A percentile compares a stretch with the other conserved stretches of the same genome.
Evolutionary conservation across 306 rosid species (phyloP).

Genomic region (Vigna radiata): DNA sequence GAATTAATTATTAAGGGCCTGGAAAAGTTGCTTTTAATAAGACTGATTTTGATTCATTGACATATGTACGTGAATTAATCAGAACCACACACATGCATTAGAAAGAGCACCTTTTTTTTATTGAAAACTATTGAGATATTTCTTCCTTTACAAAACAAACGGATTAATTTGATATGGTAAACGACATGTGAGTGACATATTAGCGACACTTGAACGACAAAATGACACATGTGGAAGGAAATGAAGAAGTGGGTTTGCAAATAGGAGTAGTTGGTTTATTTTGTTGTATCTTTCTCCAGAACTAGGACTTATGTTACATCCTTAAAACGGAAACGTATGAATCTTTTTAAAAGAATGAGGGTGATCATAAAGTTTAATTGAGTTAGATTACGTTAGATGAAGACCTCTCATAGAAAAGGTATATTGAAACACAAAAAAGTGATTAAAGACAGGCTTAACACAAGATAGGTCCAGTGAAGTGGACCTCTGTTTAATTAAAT

Average conservation of each 20-base stretch:
- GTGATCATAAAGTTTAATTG: conserved; percentile 34
- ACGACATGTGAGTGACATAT: conserved; percentile 9
- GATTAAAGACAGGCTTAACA: conserved; percentile 41
- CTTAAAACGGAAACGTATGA: conserved; percentile 27
- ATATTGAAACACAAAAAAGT: conserved; percentile 42
- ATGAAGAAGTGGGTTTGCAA: conserved; percentile 29
- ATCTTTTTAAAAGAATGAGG: conserved; percentile 42
- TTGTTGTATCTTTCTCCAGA: conserved; percentile 29
- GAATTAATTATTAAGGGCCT: not conserved
- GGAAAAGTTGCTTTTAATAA: not conserved
- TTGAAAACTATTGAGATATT: not conserved
- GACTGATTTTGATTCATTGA: not conserved
- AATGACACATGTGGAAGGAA: conserved; percentile 24
- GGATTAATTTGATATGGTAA: not conserved
- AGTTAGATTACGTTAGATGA: conserved; percentile 38
- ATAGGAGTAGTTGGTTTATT: conserved; percentile 25
- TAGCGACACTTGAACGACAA: conserved; percentile 32
- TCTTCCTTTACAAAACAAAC: not conserved
- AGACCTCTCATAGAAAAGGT: conserved; percentile 50
- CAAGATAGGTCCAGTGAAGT: conserved; percentile 49
- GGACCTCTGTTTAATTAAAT: conserved; percentile 42
- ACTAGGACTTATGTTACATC: conserved; percentile 27
- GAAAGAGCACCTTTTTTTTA: not conserved
- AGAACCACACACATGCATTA: not conserved
- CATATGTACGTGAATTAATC: not conserved